These are phyloP conservation scores for Danielozyma ontarioensis DNA, from an alignment of 805 yeast genomes.

Conservation along the genomic window DNA sequence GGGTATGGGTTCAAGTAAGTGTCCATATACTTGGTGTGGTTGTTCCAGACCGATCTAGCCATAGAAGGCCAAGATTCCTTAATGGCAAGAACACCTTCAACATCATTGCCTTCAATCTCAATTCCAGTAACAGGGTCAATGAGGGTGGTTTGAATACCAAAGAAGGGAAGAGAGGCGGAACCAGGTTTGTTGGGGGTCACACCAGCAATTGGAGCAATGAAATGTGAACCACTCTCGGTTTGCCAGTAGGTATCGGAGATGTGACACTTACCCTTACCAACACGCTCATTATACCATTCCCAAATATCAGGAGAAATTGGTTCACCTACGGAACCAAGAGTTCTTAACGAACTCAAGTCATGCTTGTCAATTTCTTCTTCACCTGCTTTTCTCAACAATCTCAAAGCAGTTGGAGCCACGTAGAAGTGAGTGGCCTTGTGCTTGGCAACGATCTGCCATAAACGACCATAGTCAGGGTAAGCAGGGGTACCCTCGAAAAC, in stretches of 20 bases:
- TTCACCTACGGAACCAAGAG: conserved; percentile 80
- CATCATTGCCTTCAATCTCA: conserved; percentile 63
- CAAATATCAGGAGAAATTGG: conserved; percentile 83
- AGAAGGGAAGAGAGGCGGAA: conserved; percentile 78
- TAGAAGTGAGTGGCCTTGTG: conserved; percentile 74
- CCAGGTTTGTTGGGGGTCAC: conserved; percentile 82
- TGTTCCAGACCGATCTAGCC: conserved; percentile 77
- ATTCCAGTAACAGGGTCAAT: conserved; percentile 72
- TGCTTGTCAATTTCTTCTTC: conserved; percentile 54
- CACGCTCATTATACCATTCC: conserved; percentile 77
- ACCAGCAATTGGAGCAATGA: conserved; percentile 71
- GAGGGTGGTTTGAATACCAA: conserved; percentile 70
- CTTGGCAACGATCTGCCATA: conserved; percentile 71
- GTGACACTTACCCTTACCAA: conserved; percentile 67
- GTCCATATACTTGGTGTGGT: conserved; percentile 69
- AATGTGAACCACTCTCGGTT: conserved; percentile 80
- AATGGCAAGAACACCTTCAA: conserved; percentile 76
- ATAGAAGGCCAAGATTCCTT: conserved; percentile 79
- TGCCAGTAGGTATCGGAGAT: conserved; percentile 87
- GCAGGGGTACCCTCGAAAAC: conserved; percentile 88
- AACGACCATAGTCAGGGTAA: conserved; percentile 73
- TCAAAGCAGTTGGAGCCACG: conserved; percentile 80
- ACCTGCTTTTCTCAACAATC: conserved; percentile 74
- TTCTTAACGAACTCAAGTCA: conserved; percentile 61
- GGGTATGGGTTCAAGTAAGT: conserved; percentile 82